Evolutionary conservation across 441 rosid species (phyloP), one percentile per base, ranked within the genome.

Genomic region (Croton laevigatus): DNA sequence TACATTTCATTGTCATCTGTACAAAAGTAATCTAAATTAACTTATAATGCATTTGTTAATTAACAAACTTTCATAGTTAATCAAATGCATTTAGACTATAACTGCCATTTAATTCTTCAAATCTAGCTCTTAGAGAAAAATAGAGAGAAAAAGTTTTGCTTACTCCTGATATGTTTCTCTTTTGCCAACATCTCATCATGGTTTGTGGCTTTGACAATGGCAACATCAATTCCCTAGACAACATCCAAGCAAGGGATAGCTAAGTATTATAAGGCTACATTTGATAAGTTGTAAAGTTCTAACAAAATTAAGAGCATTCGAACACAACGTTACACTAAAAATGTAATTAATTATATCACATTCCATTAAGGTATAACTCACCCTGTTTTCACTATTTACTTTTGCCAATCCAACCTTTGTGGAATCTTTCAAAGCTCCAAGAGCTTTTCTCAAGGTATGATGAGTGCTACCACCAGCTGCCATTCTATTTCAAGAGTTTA

Each of bases 151-250:
- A 38, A 59, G 14, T 17, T 62, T 42, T 22, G 76, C 89, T 71
- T 64, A 83, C 85, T 80, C 61, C 36, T 71, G 19, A 83, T 59
- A 71, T 86, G 79, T 71, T 78, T 80, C 69, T 83, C 86, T 75
- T 80, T 85, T 36, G 86, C 76, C 60, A 69, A 9, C 32, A 11
- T 65, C 58, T 80, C 83, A 45, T 66, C 81, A 65, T 80, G 87
- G 60, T 70, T 81, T 3, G 84, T 86, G 66, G 89, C 87, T 74
- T 83, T 81, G 5, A 86, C 77, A 70, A 83, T 80, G n/a, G 87
- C 89, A 57, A 86, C 65, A 63, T 86, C 83, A 51, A 83, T 27
- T 27, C 32, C 32, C 32, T 27, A 27, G 32, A 27, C 32, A 27
- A 57, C 14, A 48, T 67, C 44, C 6, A 68, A 59, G 3, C 14